phyloP scores from a whole-genome alignment of 768 basidiomycete genomes.

The Mrakia blollopis region DNA sequence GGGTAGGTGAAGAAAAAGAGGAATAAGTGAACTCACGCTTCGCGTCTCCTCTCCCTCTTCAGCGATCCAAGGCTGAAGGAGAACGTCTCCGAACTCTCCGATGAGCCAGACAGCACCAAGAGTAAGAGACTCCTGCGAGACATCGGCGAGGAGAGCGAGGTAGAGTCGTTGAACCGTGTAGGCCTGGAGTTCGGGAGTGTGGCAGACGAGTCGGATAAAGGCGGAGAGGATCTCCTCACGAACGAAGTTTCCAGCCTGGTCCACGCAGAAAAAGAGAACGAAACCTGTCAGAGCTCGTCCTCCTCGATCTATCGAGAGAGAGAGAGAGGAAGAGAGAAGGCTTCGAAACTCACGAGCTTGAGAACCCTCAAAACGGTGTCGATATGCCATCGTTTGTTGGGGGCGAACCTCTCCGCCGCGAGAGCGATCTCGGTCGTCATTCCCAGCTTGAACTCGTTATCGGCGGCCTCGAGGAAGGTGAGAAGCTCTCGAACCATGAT shows the following conservation, averaged over 20 bases:
- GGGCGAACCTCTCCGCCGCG: slow-evolving; percentile 92
- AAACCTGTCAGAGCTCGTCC: not conserved
- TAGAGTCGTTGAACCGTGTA: slow-evolving; percentile 92
- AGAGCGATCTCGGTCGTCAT: slow-evolving; percentile 97
- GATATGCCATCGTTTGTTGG: slow-evolving; percentile 98
- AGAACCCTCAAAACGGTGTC: slow-evolving; percentile 90
- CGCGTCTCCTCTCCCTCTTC: slow-evolving; percentile 65
- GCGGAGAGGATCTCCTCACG: slow-evolving; percentile 91
- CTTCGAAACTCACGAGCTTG: slow-evolving; percentile 64
- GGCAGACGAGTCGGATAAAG: slow-evolving; percentile 91
- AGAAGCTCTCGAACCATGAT: slow-evolving; percentile 86
- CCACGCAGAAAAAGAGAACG: not conserved
- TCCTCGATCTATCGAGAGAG: not conserved
- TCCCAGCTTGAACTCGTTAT: slow-evolving; percentile 96
- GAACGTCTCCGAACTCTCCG: slow-evolving; percentile 88
- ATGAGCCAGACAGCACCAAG: slow-evolving; percentile 91
- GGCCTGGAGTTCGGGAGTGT: slow-evolving; percentile 92
- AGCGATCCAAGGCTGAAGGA: slow-evolving; percentile 78
- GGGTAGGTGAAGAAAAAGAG: not conserved
- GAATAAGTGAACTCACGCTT: slow-evolving; percentile 50
- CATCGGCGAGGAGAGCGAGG: slow-evolving; percentile 75
- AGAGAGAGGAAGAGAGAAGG: not conserved
- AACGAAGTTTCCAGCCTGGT: slow-evolving; percentile 93
- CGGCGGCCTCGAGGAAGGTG: slow-evolving; percentile 94
- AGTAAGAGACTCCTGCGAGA: slow-evolving; percentile 94